These are phyloP conservation scores for Quercus dentata DNA, from an alignment of 306 rosid species.

Conservation along the genomic window DNA sequence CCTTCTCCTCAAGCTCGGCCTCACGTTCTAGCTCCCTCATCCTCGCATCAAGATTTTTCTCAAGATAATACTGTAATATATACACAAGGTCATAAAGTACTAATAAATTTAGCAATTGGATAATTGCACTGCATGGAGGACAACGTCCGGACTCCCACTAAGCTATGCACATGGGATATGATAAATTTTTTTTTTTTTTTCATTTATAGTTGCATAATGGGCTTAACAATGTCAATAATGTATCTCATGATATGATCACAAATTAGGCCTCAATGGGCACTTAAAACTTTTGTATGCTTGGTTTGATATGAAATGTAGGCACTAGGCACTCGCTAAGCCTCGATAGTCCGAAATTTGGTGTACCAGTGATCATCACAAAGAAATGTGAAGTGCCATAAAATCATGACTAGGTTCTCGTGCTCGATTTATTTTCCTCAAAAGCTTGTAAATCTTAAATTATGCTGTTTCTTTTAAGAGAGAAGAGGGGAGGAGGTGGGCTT, in stretches of 20 bases:
- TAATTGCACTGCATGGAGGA: not conserved
- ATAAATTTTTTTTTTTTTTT: too few relatives aligned
- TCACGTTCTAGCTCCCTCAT: conserved; percentile 77
- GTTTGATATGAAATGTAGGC: not conserved
- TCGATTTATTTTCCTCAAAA: not conserved
- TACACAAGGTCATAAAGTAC: conserved; percentile 24
- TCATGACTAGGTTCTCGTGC: not conserved
- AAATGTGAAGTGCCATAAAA: not conserved
- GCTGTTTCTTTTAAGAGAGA: not conserved
- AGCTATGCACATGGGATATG: not conserved
- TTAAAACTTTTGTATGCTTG: not conserved
- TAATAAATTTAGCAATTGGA: conserved; percentile 1
- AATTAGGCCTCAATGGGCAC: not conserved
- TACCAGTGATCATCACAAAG: not conserved
- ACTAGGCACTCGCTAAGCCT: too few relatives aligned
- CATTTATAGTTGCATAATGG: too few relatives aligned
- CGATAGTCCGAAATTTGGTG: not conserved
- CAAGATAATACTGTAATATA: conserved; percentile 72
- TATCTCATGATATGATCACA: too few relatives aligned
- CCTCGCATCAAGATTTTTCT: conserved; percentile 91
- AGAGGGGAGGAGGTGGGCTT: conserved; percentile 28
- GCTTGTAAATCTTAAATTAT: not conserved
- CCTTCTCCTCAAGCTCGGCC: conserved; percentile 91
- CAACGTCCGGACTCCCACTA: not conserved
- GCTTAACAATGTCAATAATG: too few relatives aligned